Evolutionary conservation across 2,329 filamentous ascomycete species (phyloP).

Genomic region (Exophiala mesophila): DNA sequence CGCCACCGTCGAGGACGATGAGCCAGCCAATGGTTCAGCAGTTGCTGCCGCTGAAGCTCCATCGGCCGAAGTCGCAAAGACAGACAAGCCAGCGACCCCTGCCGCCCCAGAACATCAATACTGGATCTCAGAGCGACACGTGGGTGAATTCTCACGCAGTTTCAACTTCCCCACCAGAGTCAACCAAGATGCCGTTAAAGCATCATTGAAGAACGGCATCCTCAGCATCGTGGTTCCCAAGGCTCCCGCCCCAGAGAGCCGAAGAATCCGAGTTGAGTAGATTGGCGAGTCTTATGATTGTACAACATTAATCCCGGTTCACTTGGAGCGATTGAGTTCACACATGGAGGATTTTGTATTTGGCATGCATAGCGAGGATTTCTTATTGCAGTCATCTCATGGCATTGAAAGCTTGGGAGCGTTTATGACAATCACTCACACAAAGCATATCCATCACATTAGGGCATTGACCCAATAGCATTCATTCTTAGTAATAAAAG

Average conservation of each 20-base stretch:
- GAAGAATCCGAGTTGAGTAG: slow-evolving; percentile 56
- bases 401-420: too few relatives aligned
- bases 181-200: slow-evolving; percentile 58
- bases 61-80: slow-evolving; percentile 24
- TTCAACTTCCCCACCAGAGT: slow-evolving; percentile 56
- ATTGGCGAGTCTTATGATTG: background rate
- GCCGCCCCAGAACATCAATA: slow-evolving; percentile 39
- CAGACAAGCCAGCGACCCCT: slow-evolving; percentile 25
- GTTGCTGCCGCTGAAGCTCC: slow-evolving; percentile 24
- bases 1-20: slow-evolving; percentile 45
- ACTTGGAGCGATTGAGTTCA: too few relatives aligned
- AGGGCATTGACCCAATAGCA: too few relatives aligned
- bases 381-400: too few relatives aligned
- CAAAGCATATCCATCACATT: too few relatives aligned
- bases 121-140: slow-evolving; percentile 57
- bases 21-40: slow-evolving; percentile 23
- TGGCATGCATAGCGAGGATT: slow-evolving; percentile 15
- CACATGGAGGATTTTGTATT: too few relatives aligned
- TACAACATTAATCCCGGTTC: slow-evolving; percentile 5
- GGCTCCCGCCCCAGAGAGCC: slow-evolving; percentile 42
- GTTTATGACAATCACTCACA: too few relatives aligned
- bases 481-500: too few relatives aligned
- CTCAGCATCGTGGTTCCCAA: slow-evolving; percentile 56
- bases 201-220: slow-evolving; percentile 57
- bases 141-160: slow-evolving; percentile 56